Base-by-base conservation (phyloP, 495 filamentous ascomycete species). In the Darksidea phi region DNA sequence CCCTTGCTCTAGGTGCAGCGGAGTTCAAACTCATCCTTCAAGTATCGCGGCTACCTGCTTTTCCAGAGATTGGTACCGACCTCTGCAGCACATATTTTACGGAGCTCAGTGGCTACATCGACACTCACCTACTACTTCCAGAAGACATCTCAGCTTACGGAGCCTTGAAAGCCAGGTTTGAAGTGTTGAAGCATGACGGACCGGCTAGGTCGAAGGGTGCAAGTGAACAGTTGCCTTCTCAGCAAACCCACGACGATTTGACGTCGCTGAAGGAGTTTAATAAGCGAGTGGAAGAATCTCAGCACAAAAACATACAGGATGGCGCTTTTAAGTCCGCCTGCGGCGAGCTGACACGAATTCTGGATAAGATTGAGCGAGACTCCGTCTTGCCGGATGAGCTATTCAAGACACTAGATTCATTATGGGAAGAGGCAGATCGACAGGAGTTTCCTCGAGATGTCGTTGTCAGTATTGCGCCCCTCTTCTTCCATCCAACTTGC, bases 351-450 rank as follows among this genome's bases (percentile, higher is more conserved):
- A 17, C 25, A 0, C 11, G 10, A 24, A 57, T 66, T 15, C 24
- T 62, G 18, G 51, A 63, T 26, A 45, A 36, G 38, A 43, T 6
- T 25, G 45, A 45, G 20, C 17, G 10, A n/a, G 37, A 51, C 0
- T 20, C 47, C 20, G 43, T 56, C 1, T 24, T 23, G 25, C 17
- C 37, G 5, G 15, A 41, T 4, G 53, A 63, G 11, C 55, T 71
- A 17, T 45, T 32, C 18, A 36, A 45, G 2, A 42, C 52, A 2
- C 38, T 74, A 11, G 61, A 69, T n/a, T 70, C 70, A 20, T 48
- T 75, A 11, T 77, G 74, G 74, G 64, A 66, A 13, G 73, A 74
- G 48, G 42, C 73, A 1, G 75, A 76, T 37, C 67, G 64, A 24
- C 72, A 75, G 28, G 74, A 76, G 17, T 75, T 70, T 58, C 71